Evolutionary conservation across 106 monocot genomes (phyloP).

Genomic region (Acorus gramineus): DNA sequence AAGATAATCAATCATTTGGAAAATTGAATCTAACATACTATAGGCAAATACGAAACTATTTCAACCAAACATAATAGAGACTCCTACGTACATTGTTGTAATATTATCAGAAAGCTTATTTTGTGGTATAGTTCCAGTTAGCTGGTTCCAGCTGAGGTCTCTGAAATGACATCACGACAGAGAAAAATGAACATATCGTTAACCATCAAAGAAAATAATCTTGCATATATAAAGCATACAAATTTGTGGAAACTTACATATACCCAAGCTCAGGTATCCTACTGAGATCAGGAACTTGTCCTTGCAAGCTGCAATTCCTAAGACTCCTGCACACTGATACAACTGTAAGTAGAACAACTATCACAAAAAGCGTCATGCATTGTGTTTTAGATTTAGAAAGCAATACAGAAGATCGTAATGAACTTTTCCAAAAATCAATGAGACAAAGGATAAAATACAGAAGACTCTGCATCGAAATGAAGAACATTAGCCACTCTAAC

Average conservation of each 20-base stretch:
- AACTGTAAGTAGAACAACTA: no score
- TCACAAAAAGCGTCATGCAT: no score
- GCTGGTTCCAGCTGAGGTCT: constrained; percentile 76
- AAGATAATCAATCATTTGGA: not conserved
- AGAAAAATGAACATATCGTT: not conserved
- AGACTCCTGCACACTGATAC: constrained; percentile 48
- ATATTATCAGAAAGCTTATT: constrained; percentile 39
- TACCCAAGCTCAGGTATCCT: constrained; percentile 40
- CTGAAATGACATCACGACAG: constrained; percentile 23
- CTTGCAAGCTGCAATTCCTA: constrained; percentile 76
- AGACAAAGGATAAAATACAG: no score
- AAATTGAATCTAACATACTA: no score
- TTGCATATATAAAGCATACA: not conserved
- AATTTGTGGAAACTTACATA: constrained; percentile 39
- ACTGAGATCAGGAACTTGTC: constrained; percentile 64
- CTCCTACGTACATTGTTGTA: constrained; percentile 51
- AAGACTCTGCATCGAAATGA: no score
- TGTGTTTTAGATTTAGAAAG: no score
- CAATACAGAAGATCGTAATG: no score
- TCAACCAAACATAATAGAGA: not conserved
- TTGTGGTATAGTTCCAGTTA: constrained; percentile 51
- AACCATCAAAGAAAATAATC: not conserved
- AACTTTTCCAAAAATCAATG: no score
- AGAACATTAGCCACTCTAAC: no score
- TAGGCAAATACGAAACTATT: not conserved